Percentiles rank a stretch among this genome's conserved stretches.
phyloP scores from a whole-genome alignment of 2,329 filamentous ascomycete genomes.

The Triangularia setosa region DNA sequence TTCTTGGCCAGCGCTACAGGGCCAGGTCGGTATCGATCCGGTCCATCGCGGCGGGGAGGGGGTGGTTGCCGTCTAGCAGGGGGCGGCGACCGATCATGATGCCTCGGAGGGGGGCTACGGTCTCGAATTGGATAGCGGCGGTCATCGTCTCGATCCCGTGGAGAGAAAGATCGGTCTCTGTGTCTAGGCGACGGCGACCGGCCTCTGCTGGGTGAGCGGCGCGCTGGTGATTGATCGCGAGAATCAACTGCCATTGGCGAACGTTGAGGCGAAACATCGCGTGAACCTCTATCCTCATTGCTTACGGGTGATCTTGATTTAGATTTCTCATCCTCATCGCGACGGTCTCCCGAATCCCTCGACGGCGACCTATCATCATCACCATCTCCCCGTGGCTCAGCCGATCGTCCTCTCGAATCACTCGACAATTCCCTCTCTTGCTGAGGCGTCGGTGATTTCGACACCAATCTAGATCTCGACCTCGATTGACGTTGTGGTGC shows the following conservation, averaged over 20 bases:
- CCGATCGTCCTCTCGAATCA: constrained; percentile 7
- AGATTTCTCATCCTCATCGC: neutral
- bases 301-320: neutral
- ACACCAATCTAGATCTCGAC: neutral
- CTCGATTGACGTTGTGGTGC: constrained; percentile 12
- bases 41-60: constrained; percentile 39
- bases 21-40: constrained; percentile 45
- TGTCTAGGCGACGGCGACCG: neutral
- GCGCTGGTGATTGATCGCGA: neutral
- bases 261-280: constrained; percentile 9
- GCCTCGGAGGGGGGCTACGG: constrained; percentile 4
- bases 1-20: constrained; percentile 11
- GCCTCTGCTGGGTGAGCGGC: neutral
- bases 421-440: constrained; percentile 12
- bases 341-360: neutral
- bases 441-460: constrained; percentile 11
- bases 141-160: constrained; percentile 1
- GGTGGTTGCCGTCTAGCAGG: constrained; percentile 19
- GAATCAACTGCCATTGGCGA: constrained; percentile 6
- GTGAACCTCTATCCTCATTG: neutral
- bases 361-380: neutral
- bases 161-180: constrained; percentile 8
- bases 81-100: constrained; percentile 16
- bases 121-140: constrained; percentile 4
- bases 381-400: neutral